phyloP scores from a whole-genome alignment of 148 eudicot genomes.

The Amaranthus palmeri region DNA sequence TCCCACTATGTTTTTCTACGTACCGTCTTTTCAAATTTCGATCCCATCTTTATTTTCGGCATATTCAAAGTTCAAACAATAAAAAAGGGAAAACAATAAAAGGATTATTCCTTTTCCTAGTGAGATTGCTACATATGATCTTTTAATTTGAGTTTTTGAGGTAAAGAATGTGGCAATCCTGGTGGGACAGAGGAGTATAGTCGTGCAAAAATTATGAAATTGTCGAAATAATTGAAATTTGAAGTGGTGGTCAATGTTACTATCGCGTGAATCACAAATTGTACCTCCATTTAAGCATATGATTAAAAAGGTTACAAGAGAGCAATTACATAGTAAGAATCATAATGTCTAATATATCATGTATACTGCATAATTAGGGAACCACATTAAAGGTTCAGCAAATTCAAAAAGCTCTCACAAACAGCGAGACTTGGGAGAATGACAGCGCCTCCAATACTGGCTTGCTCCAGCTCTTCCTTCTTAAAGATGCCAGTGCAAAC shows the following conservation, averaged over 20 bases:
- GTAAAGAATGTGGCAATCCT: neutral
- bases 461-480: conserved; percentile 24
- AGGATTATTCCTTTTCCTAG: neutral
- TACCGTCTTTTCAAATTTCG: neutral
- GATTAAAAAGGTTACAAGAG: neutral
- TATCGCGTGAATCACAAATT: neutral
- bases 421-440: conserved; percentile 16
- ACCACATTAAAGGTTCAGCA: conserved; percentile 12
- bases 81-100: neutral
- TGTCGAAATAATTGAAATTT: neutral
- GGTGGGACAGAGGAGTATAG: neutral
- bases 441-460: conserved; percentile 21
- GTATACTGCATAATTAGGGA: neutral
- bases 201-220: neutral
- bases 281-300: conserved; percentile 2
- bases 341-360: neutral
- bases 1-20: neutral
- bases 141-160: too few species aligned
- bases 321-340: neutral
- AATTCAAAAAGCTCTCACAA: conserved; percentile 14
- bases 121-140: neutral
- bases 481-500: conserved; percentile 22
- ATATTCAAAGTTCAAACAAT: neutral
- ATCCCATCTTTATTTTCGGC: neutral
- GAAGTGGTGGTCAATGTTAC: neutral